Conservation (phyloP, 208 protist genomes). For the Lotmaria passim region DNA sequence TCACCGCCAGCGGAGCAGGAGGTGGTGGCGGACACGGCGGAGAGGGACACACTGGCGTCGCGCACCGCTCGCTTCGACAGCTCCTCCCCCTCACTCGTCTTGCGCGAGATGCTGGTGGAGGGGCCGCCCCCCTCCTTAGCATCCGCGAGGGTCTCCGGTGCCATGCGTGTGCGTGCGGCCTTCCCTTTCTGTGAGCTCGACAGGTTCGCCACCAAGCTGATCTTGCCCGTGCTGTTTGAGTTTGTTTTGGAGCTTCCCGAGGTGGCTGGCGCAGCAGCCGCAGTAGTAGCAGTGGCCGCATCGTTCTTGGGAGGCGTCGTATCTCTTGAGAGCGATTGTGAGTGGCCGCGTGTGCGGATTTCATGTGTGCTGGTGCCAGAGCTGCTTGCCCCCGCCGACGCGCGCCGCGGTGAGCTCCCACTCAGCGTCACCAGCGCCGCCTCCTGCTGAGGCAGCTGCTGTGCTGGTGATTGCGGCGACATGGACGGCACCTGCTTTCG, state of each 20-base stretch:
- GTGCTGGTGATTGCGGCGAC: too few relatives aligned
- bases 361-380: conserved; percentile 3
- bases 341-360: conserved; percentile 17
- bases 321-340: neutral
- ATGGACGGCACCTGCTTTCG: too few relatives aligned
- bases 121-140: neutral
- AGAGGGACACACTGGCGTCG: conserved; percentile 24
- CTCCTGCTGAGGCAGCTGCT: neutral
- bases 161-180: neutral
- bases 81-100: neutral
- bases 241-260: neutral
- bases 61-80: neutral
- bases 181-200: neutral
- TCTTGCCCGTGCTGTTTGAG: neutral
- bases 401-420: neutral
- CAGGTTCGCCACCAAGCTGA: neutral
- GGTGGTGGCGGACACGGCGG: conserved; percentile 13
- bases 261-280: neutral
- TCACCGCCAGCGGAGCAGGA: conserved; percentile 6
- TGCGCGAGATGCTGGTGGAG: neutral
- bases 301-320: neutral
- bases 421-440: neutral
- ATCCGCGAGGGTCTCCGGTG: conserved; percentile 1
- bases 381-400: conserved; percentile 2
- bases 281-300: neutral